Base-by-base conservation (phyloP, 208 protist genomes). In the Lotmaria passim region DNA sequence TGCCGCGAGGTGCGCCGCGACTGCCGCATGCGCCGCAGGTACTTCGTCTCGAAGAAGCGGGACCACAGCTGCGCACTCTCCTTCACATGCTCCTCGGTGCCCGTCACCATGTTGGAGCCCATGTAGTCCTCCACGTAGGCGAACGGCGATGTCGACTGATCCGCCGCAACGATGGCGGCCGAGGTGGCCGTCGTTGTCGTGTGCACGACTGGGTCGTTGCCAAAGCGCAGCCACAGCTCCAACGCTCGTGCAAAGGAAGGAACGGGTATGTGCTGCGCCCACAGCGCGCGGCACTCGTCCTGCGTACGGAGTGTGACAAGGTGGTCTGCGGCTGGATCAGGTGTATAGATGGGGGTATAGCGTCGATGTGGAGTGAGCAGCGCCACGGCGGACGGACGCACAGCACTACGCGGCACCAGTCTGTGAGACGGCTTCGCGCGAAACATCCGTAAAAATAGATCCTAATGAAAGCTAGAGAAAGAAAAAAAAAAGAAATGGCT, bases 131-230 rank as follows among this genome's bases (percentile, higher is more conserved):
- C 88, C 17, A 89, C 88, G 30, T 85, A 86, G 1, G 82, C 79
- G 61, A 96, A 96, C 3, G 91, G 91, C 11, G 90, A 95, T 7
- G 61, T 52, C 17, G 69, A 41, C 14, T 36, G n/a, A 17, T 43
- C n/a, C n/a, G n/a, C n/a, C n/a, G n/a, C n/a, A n/a, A n/a, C n/a
- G n/a, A n/a, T n/a, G 17, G 11, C 8, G n/a, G 17, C 28, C 17
- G 23, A 1, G 38, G 17, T 51, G 36, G 56, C 26, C 59, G 60
- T 64, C 23, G 75, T 66, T n/a, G 83, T 26, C 15, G 83, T 85
- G 69, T 93, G 85, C 31, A 93, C 70, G n/a, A 96, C 88, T 3
- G 91, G 91, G 58, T 96, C 88, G 55, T 96, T 96, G 24, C 91
- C 88, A 53, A 93, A 93, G n/a, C 91, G 88, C 38, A 96, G 81